phyloP scores from a whole-genome alignment of 2,329 filamentous ascomycete genomes.

The Sordariomycetes sp. region DNA sequence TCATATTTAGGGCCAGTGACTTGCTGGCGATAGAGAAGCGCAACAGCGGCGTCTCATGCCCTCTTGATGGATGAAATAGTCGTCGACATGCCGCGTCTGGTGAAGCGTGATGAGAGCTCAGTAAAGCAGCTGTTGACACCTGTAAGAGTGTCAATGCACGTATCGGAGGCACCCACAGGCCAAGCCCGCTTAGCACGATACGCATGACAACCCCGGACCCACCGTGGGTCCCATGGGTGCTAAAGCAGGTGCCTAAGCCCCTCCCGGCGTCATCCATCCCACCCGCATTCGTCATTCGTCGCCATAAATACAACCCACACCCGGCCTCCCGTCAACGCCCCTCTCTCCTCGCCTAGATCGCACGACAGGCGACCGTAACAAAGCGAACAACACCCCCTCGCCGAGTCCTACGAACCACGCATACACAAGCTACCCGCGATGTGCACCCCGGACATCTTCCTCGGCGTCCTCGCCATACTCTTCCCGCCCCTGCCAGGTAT shows the following conservation, averaged over 20 bases:
- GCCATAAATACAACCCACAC: not conserved
- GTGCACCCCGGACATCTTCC: conserved; percentile 42
- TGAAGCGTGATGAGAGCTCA: too few relatives aligned
- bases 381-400: not conserved
- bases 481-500: conserved; percentile 53
- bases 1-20: not conserved
- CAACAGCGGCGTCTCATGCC: too few relatives aligned
- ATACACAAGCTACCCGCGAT: not conserved
- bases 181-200: not conserved
- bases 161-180: not conserved
- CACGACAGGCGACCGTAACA: not conserved
- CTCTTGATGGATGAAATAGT: too few relatives aligned
- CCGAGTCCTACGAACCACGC: not conserved
- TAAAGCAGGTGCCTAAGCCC: not conserved
- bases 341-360: not conserved
- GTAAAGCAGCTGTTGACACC: too few relatives aligned
- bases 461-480: conserved; percentile 48
- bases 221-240: not conserved
- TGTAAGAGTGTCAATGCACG: too few relatives aligned
- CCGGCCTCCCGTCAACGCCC: not conserved
- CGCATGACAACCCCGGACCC: not conserved
- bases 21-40: too few relatives aligned
- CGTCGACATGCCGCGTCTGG: too few relatives aligned
- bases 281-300: conserved; percentile 1
- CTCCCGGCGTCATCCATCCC: not conserved